A percentile compares a stretch with the other conserved stretches of the same genome.
Evolutionary conservation across 2,329 filamentous ascomycete species (phyloP).

Genomic region (Colletotrichum sp.): DNA sequence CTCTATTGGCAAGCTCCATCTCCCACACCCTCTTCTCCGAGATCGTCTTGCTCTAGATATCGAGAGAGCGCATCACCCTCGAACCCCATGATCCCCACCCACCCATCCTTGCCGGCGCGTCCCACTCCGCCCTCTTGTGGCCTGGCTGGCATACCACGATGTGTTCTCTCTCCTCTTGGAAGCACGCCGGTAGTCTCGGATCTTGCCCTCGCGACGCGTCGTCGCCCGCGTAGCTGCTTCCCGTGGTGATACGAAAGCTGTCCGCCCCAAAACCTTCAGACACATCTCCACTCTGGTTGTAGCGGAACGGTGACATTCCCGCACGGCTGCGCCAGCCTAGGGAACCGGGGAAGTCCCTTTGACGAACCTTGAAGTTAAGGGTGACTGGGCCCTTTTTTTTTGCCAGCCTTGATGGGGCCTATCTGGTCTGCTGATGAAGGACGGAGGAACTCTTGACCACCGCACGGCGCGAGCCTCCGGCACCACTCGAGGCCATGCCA

Average conservation of each 20-base stretch:
- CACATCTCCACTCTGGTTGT: not conserved
- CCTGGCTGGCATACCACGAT: not conserved
- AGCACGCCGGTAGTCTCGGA: conserved; percentile 16
- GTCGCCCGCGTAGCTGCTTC: not conserved
- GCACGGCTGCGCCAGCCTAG: not conserved
- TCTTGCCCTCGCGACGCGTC: conserved; percentile 13
- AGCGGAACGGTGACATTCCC: conserved; percentile 8
- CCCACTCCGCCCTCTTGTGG: not conserved
- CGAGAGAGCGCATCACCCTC: conserved; percentile 4
- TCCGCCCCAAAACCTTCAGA: not conserved
- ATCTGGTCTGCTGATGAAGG: conserved; percentile 1
- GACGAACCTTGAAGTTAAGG: not conserved
- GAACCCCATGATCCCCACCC: conserved; percentile 21
- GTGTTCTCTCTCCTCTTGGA: not conserved
- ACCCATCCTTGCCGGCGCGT: conserved; percentile 13
- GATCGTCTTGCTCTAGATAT: conserved; percentile 16
- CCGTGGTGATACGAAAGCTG: not conserved
- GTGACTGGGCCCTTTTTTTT: not conserved
- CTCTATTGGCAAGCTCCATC: not conserved
- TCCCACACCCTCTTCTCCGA: conserved; percentile 19
- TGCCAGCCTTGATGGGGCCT: not conserved
- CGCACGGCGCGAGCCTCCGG: not conserved
- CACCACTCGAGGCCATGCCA: not conserved
- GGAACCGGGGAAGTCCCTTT: not conserved
- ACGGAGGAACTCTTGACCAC: not conserved